Evolutionary conservation across 495 filamentous ascomycete species (phyloP), one percentile per base, ranked within the genome.

Genomic region (Rusavskia elegans): DNA sequence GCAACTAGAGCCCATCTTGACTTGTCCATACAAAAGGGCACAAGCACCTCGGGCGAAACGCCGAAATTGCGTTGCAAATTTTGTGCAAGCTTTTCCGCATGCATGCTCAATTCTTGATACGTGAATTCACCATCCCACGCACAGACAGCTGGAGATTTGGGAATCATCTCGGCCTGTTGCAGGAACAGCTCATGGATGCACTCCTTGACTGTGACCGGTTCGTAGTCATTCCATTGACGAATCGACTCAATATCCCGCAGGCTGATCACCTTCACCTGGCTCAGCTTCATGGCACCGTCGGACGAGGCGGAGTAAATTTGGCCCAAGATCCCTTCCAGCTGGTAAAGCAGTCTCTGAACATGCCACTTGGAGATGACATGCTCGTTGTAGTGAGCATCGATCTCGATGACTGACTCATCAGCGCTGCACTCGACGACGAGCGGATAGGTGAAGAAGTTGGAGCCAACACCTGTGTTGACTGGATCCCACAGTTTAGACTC

Each of bases 351-450:
- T 7, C 72, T 59, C 45, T 71, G 51, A 67, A 76, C 74, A 42
- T 71, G 67, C 1, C 61, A 29, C 3, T 60, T 54, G 13, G 59
- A 57, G 20, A 78, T 63, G 21, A 71, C 45, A 8, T 57, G 64
- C 49, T 68, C 73, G 49, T 84, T 78, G 55, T 83, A 84, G 57
- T 76, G 82, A 45, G 63, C 61, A 10, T 58, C 66, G 30, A 69
- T 57, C 0, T 50, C 50, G 4, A 74, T 53, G 19, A 51, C 45
- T 0, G 61, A 59, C 29, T 64, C 61, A 1, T 54, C 58, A n/a
- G 68, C 49, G 14, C 62, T 66, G 55, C 70, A 75, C 58, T 76
- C 68, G 11, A 75, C 53, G 5, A 74, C 67, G 14, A 77, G 68
- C 0, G 71, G 68, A 49, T 76, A 71, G 16, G 69, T 73, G 45